Conservation (phyloP, 805 yeast genomes). For the Brettanomyces custersianus region DNA sequence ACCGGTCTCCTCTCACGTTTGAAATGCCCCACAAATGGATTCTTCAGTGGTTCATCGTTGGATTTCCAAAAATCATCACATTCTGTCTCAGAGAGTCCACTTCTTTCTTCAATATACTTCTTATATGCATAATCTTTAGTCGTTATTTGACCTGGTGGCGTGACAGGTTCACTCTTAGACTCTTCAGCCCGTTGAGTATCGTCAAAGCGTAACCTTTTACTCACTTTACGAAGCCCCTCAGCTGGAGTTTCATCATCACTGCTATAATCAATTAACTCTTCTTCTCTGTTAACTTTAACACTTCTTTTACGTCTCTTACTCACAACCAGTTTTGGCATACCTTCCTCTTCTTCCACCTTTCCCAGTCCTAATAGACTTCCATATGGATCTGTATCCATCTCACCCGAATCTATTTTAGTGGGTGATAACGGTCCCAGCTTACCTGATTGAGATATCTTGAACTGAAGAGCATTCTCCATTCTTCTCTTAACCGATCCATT, state of each 20-base stretch:
- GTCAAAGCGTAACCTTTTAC: constrained; percentile 15
- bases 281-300: background rate
- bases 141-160: constrained; percentile 30
- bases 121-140: constrained; percentile 24
- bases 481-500: constrained; percentile 6
- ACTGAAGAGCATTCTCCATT: constrained; percentile 15
- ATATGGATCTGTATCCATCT: no score
- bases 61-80: constrained; percentile 11
- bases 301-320: background rate
- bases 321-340: background rate
- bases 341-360: constrained; percentile 1
- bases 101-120: constrained; percentile 16
- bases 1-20: background rate
- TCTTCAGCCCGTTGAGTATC: background rate
- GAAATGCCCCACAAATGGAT: constrained; percentile 22
- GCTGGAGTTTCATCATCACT: constrained; percentile 4
- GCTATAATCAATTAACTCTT: background rate
- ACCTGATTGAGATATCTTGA: constrained; percentile 3
- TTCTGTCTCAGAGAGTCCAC: constrained; percentile 11
- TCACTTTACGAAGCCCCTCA: constrained; percentile 10
- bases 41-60: constrained; percentile 10
- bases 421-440: constrained; percentile 8
- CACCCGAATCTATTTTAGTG: constrained; percentile 24
- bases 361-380: no score
- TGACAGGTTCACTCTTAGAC: constrained; percentile 15